These are phyloP conservation scores for Skeletonema potamos DNA, from an alignment of 108 stramenopile species.

Conservation along the genomic window DNA sequence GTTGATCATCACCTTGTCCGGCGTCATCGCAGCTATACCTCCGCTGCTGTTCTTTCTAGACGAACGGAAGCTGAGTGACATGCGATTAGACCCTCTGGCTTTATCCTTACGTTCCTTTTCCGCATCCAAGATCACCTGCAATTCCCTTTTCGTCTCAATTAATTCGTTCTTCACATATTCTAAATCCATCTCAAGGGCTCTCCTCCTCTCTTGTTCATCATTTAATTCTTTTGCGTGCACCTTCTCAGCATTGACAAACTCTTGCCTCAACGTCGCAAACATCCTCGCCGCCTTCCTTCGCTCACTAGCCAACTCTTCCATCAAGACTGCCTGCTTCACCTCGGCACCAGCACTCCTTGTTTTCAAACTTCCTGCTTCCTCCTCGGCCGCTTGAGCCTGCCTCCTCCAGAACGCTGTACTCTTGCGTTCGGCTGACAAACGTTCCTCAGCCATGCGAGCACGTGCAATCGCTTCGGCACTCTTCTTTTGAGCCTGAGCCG, in stretches of 20 bases:
- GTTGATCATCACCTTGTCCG: background rate
- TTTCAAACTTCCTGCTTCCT: slow-evolving; percentile 75
- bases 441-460: slow-evolving; percentile 79
- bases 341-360: slow-evolving; percentile 85
- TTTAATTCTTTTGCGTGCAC: slow-evolving; percentile 41
- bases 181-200: slow-evolving; percentile 57
- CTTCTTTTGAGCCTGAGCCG: slow-evolving; percentile 82
- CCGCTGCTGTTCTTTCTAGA: background rate
- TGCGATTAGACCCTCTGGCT: slow-evolving; percentile 20
- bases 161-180: slow-evolving; percentile 33
- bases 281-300: slow-evolving; percentile 39
- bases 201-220: slow-evolving; percentile 37
- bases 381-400: slow-evolving; percentile 75
- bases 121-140: slow-evolving; percentile 32
- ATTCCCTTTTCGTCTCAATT: slow-evolving; percentile 14
- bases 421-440: slow-evolving; percentile 61
- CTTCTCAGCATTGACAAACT: slow-evolving; percentile 35
- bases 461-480: slow-evolving; percentile 85
- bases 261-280: slow-evolving; percentile 42
- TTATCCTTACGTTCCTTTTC: slow-evolving; percentile 24
- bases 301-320: slow-evolving; percentile 66
- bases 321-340: slow-evolving; percentile 67
- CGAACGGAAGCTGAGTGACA: slow-evolving; percentile 21
- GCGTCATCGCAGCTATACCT: background rate
- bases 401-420: slow-evolving; percentile 66